Evolutionary conservation across 176 grass and related monocot genomes (phyloP).

Genomic region (Olyra latifolia): DNA sequence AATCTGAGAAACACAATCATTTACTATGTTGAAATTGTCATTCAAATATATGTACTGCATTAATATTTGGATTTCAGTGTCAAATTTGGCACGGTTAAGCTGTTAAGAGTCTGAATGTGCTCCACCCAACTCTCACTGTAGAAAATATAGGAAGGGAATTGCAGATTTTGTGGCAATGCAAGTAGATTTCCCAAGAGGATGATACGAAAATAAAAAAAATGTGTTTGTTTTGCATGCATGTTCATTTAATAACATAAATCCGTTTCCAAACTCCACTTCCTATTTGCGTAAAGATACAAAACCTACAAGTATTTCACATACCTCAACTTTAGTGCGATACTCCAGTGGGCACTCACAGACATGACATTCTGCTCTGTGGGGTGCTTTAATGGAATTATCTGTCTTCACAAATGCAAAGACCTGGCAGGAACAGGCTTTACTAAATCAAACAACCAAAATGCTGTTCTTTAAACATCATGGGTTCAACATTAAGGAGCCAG

Average conservation of each 20-base stretch:
- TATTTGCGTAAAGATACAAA: neutral
- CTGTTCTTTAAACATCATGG: neutral
- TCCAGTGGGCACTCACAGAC: constrained; percentile 85
- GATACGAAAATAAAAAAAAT: neutral
- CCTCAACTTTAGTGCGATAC: constrained; percentile 86
- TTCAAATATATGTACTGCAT: neutral
- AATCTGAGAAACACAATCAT: neutral
- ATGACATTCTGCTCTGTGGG: constrained; percentile 88
- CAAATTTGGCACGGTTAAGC: neutral
- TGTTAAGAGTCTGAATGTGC: neutral
- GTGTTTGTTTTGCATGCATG: neutral
- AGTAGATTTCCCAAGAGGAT: too few species aligned
- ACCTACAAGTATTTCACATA: constrained; percentile 25
- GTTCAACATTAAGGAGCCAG: neutral
- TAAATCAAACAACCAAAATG: constrained; percentile 1
- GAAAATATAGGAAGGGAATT: too few species aligned
- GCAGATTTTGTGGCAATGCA: too few species aligned
- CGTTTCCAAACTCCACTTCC: neutral
- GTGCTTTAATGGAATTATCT: constrained; percentile 50
- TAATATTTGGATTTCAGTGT: neutral
- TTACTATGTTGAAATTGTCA: neutral
- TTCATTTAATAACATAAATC: neutral
- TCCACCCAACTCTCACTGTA: neutral
- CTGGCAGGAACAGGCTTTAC: constrained; percentile 37
- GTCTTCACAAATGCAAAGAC: constrained; percentile 94